Percentiles rank a stretch among this genome's conserved stretches.
phyloP scores from a whole-genome alignment of 495 filamentous ascomycete genomes.

The Aspergillus panamensis region DNA sequence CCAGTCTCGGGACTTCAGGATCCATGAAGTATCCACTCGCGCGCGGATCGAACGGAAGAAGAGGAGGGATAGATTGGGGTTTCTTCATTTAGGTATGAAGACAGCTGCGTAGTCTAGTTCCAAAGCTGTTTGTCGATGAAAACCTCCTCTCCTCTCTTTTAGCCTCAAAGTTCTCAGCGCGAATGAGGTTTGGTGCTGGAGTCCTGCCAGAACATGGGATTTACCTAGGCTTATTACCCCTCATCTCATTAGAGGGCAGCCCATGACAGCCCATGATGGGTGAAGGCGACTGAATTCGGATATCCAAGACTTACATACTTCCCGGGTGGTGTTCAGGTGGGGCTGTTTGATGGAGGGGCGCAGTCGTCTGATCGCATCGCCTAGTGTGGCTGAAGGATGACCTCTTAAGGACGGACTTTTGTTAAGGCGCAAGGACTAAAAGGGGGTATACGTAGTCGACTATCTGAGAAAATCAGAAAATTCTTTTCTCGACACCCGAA shows the following conservation, averaged over 20 bases:
- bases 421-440: not conserved
- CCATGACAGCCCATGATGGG: not conserved
- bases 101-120: not conserved
- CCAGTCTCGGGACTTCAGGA: conserved; percentile 1
- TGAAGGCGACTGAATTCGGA: not conserved
- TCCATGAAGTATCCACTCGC: conserved; percentile 4
- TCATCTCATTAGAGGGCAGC: not conserved
- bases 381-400: conserved; percentile 9
- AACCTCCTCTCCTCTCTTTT: not conserved
- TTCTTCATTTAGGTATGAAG: not conserved
- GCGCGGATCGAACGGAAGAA: conserved; percentile 9
- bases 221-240: not conserved
- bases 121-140: not conserved
- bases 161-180: not conserved
- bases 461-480: not conserved
- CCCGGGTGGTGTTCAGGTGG: conserved; percentile 3
- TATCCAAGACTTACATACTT: not conserved
- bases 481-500: not conserved
- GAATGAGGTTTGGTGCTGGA: not conserved
- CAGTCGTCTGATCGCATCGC: conserved; percentile 20
- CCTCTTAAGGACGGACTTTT: not conserved
- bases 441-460: not conserved
- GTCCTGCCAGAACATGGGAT: not conserved
- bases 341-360: conserved; percentile 14
- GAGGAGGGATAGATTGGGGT: not conserved